phyloP scores from a whole-genome alignment of 495 filamentous ascomycete species.

The Hypoxylon crocopeplum region DNA sequence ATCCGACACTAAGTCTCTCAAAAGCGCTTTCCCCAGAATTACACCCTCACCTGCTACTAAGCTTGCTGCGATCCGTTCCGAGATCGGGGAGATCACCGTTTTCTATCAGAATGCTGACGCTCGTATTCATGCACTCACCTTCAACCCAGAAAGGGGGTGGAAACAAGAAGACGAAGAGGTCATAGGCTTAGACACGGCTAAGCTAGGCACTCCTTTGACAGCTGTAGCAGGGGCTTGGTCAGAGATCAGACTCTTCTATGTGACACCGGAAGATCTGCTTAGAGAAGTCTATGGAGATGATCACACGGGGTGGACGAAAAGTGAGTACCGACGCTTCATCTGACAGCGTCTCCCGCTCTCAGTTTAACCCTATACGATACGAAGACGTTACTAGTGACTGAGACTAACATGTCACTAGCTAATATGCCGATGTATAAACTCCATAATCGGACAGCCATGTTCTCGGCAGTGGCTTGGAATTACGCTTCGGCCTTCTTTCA shows the following conservation, averaged over 20 bases:
- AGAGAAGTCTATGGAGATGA: neutral
- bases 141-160: conserved; percentile 1
- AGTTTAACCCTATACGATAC: neutral
- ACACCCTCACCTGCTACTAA: neutral
- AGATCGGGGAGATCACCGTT: neutral
- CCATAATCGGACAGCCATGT: conserved; percentile 1
- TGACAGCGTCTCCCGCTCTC: neutral
- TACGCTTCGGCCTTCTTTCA: conserved; percentile 5
- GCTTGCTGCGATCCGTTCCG: conserved; percentile 5
- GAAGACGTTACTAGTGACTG: neutral
- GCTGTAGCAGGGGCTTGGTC: neutral
- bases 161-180: neutral
- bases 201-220: neutral
- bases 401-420: neutral
- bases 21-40: neutral
- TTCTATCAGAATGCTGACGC: conserved; percentile 6
- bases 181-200: neutral
- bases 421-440: neutral
- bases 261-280: neutral
- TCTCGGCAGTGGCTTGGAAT: conserved; percentile 14
- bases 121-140: neutral
- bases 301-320: neutral
- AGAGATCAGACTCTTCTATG: conserved; percentile 4
- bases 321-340: neutral
- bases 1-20: neutral